Conservation (phyloP, 306 rosid genomes). For the Gastrolobium bilobum region DNA sequence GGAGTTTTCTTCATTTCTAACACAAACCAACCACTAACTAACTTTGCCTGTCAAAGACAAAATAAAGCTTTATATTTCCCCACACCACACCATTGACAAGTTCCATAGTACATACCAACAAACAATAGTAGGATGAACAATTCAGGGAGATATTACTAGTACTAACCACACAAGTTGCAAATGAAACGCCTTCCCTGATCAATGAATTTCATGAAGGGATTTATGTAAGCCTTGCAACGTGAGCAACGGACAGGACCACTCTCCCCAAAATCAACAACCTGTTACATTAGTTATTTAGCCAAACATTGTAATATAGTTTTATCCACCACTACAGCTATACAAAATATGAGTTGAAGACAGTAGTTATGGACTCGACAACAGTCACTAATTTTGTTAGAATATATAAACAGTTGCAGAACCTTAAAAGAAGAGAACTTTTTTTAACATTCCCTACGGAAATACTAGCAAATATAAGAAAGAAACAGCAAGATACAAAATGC, state of each 20-base stretch:
- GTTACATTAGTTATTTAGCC: constrained; percentile 40
- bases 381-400: background rate
- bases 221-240: constrained; percentile 96
- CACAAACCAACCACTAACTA: constrained; percentile 21
- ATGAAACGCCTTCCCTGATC: constrained; percentile 96
- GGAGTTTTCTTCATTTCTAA: no score
- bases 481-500: constrained; percentile 1
- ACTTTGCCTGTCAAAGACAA: constrained; percentile 18
- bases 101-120: constrained; percentile 38
- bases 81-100: constrained; percentile 16
- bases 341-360: constrained; percentile 18
- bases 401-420: constrained; percentile 23
- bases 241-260: constrained; percentile 98
- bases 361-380: constrained; percentile 3
- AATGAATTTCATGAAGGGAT: constrained; percentile 96
- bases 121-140: constrained; percentile 46
- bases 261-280: constrained; percentile 99
- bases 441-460: constrained; percentile 17
- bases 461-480: constrained; percentile 42
- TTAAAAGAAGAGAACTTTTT: constrained; percentile 24
- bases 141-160: constrained; percentile 32
- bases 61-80: constrained; percentile 22
- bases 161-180: constrained; percentile 98
- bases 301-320: constrained; percentile 10
- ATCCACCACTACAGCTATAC: constrained; percentile 43